A percentile compares a stretch with the other conserved stretches of the same genome.
Conservation (phyloP, 768 basidiomycete species). For the Calvatia gigantea region DNA sequence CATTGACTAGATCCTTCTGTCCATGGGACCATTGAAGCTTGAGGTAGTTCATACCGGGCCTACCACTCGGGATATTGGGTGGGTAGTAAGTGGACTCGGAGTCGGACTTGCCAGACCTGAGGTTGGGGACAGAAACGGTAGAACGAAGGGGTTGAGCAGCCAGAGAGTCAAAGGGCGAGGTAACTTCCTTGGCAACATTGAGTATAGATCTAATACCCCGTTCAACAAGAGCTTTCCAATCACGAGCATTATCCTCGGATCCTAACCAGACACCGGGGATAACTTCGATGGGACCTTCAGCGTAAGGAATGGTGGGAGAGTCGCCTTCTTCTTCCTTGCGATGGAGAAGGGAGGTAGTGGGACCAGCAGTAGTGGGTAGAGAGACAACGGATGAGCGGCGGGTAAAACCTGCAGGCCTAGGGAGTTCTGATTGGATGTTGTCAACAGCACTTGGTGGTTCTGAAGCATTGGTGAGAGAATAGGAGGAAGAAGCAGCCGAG, state of each 20-base stretch:
- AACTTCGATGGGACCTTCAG: constrained; percentile 78
- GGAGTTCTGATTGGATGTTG: constrained; percentile 24
- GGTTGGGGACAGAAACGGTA: constrained; percentile 67
- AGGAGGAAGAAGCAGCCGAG: constrained; percentile 55
- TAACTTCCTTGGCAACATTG: constrained; percentile 92
- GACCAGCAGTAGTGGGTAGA: constrained; percentile 51
- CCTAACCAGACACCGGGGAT: constrained; percentile 88
- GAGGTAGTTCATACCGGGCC: constrained; percentile 83
- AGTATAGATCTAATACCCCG: constrained; percentile 77
- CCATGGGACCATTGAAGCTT: constrained; percentile 93
- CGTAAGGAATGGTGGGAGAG: constrained; percentile 65
- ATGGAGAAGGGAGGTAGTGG: constrained; percentile 50
- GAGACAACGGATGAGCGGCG: constrained; percentile 74
- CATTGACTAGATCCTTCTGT: constrained; percentile 79
- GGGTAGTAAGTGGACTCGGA: constrained; percentile 58
- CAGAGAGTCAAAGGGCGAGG: constrained; percentile 58
- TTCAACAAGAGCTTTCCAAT: constrained; percentile 68
- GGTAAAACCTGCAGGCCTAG: constrained; percentile 23
- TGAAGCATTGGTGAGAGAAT: constrained; percentile 40
- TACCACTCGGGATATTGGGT: constrained; percentile 61
- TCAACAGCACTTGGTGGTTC: constrained; percentile 28
- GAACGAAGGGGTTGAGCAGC: constrained; percentile 49
- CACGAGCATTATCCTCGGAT: constrained; percentile 86
- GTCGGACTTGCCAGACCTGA: constrained; percentile 33
- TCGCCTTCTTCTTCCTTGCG: constrained; percentile 61